Conservation (phyloP, 495 filamentous ascomycete species). For the Neurospora cerealis region DNA sequence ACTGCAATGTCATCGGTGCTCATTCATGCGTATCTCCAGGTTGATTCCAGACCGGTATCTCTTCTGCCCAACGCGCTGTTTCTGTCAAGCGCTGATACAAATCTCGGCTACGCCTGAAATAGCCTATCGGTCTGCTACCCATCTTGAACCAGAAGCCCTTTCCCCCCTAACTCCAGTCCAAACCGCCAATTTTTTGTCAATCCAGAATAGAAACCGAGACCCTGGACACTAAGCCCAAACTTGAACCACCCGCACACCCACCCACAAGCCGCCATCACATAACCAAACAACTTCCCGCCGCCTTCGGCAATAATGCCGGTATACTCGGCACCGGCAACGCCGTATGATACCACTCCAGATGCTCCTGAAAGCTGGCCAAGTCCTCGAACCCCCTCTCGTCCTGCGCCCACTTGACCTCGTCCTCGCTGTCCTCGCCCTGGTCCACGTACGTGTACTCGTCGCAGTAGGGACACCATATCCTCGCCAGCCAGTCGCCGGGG, state of each 20-base stretch:
- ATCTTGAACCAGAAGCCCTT: not conserved
- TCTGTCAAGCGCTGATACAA: not conserved
- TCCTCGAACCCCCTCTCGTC: constrained; percentile 33
- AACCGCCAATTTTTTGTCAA: not conserved
- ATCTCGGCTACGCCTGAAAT: not conserved
- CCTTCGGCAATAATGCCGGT: constrained; percentile 4
- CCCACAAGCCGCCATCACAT: constrained; percentile 22
- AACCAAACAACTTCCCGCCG: constrained; percentile 19
- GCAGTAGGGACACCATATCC: constrained; percentile 36
- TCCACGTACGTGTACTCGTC: constrained; percentile 39
- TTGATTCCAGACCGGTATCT: not conserved
- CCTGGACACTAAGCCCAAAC: not conserved
- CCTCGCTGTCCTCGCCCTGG: constrained; percentile 31
- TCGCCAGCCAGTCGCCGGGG: constrained; percentile 30
- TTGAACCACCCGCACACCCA: not conserved
- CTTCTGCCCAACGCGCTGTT: not conserved
- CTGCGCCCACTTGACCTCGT: constrained; percentile 31
- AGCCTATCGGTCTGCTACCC: not conserved
- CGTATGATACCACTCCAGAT: constrained; percentile 38
- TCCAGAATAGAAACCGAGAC: not conserved
- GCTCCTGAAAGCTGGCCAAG: constrained; percentile 30
- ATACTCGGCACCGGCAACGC: constrained; percentile 22
- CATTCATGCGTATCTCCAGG: not conserved
- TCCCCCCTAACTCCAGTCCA: not conserved
- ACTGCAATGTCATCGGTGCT: not conserved